phyloP scores from a whole-genome alignment of 768 basidiomycete species.

The Leccinellum albellum region DNA sequence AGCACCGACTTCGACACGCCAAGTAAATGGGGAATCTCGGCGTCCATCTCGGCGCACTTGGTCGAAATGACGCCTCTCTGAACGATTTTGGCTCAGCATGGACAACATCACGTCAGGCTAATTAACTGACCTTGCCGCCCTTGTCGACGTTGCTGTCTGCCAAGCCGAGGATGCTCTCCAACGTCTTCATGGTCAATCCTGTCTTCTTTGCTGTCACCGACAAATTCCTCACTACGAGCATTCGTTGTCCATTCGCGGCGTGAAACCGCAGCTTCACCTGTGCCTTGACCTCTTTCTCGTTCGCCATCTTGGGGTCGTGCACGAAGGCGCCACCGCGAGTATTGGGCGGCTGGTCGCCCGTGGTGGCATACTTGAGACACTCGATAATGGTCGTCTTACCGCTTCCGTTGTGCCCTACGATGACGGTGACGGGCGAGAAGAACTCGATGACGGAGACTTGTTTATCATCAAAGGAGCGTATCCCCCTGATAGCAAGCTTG shows the following conservation, averaged over 20 bases:
- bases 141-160: slow-evolving; percentile 64
- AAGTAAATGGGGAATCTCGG: slow-evolving; percentile 86
- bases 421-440: slow-evolving; percentile 95
- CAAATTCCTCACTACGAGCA: slow-evolving; percentile 87
- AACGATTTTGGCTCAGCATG: not conserved
- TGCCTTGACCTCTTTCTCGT: slow-evolving; percentile 98
- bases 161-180: slow-evolving; percentile 84
- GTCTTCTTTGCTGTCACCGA: slow-evolving; percentile 94
- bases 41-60: slow-evolving; percentile 95
- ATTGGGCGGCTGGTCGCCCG: slow-evolving; percentile 96
- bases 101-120: too few relatives aligned
- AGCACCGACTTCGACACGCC: slow-evolving; percentile 98
- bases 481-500: slow-evolving; percentile 92
- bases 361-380: slow-evolving; percentile 98
- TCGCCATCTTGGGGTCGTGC: slow-evolving; percentile 99
- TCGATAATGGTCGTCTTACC: slow-evolving; percentile 99
- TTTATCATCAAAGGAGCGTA: slow-evolving; percentile 96
- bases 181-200: slow-evolving; percentile 93
- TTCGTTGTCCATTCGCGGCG: slow-evolving; percentile 83
- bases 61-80: slow-evolving; percentile 91
- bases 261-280: slow-evolving; percentile 94
- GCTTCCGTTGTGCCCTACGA: slow-evolving; percentile 97
- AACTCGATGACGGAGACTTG: slow-evolving; percentile 92
- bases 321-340: slow-evolving; percentile 98
- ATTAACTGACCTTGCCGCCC: slow-evolving; percentile 64